Conservation (phyloP, 352 stramenopile genomes). For the Globisporangium nagaii region DNA sequence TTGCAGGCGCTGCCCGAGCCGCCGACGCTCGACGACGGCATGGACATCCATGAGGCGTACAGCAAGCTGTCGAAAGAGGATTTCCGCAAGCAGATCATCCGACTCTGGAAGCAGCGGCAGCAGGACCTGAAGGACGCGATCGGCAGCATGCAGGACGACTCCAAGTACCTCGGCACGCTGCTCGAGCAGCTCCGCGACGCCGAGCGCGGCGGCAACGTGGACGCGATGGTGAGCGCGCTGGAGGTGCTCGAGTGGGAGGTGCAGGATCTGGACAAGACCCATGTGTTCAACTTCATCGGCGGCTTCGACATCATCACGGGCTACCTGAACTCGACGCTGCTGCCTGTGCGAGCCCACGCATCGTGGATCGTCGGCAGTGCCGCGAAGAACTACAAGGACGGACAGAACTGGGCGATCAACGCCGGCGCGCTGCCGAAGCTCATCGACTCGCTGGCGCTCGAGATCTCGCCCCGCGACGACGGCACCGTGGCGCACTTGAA, state of each 20-base stretch:
- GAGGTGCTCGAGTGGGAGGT: constrained; percentile 83
- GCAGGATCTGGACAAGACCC: constrained; percentile 85
- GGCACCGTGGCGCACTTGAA: not conserved
- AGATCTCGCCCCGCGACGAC: constrained; percentile 7
- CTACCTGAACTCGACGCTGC: constrained; percentile 66
- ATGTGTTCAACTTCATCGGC: constrained; percentile 83
- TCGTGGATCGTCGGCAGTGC: constrained; percentile 74
- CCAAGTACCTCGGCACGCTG: constrained; percentile 69
- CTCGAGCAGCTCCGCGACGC: constrained; percentile 65
- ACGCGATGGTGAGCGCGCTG: constrained; percentile 48
- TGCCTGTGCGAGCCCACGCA: constrained; percentile 49
- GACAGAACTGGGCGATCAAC: constrained; percentile 76
- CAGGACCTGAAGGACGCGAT: constrained; percentile 74
- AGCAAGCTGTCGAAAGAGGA: constrained; percentile 59
- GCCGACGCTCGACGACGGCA: constrained; percentile 51
- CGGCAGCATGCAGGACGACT: constrained; percentile 73
- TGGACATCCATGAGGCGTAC: constrained; percentile 74
- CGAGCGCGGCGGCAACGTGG: constrained; percentile 35
- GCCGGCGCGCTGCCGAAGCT: constrained; percentile 66
- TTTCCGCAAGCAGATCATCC: constrained; percentile 69
- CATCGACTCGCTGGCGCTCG: constrained; percentile 46
- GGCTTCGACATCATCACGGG: constrained; percentile 69
- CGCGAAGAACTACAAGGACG: constrained; percentile 81
- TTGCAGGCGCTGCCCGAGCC: constrained; percentile 72
- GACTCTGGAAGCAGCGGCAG: constrained; percentile 81